Conservation (phyloP, 2,329 filamentous ascomycete genomes). For the Colletotrichum destructivum region DNA sequence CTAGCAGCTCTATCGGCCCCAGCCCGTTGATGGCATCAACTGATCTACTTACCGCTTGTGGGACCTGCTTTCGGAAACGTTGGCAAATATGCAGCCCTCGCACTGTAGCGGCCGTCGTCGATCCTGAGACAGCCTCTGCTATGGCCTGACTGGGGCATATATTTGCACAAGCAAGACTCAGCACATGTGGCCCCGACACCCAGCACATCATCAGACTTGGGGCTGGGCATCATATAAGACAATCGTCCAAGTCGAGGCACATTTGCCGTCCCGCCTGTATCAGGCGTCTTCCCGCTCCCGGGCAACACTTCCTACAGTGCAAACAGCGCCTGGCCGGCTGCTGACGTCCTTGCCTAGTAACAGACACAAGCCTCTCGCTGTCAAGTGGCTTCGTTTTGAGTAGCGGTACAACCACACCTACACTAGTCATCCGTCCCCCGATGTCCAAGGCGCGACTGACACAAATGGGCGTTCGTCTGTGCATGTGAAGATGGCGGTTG, state of each 20-base stretch:
- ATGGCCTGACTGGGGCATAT: slow-evolving; percentile 11
- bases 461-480: slow-evolving; percentile 10
- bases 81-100: background rate
- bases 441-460: slow-evolving; percentile 6
- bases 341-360: slow-evolving; percentile 23
- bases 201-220: background rate
- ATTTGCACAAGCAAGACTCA: slow-evolving; percentile 3
- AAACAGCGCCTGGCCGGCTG: background rate
- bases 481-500: slow-evolving; percentile 40
- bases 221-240: slow-evolving; percentile 13
- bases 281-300: slow-evolving; percentile 30
- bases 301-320: background rate
- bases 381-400: slow-evolving; percentile 29
- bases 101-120: background rate
- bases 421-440: slow-evolving; percentile 10
- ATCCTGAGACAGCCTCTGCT: background rate
- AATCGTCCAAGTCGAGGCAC: slow-evolving; percentile 10
- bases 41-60: background rate
- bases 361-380: slow-evolving; percentile 4
- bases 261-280: slow-evolving; percentile 21
- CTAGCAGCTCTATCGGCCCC: background rate
- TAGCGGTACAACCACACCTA: slow-evolving; percentile 17
- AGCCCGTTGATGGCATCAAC: background rate
- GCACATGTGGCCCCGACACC: background rate
- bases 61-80: background rate